These are phyloP conservation scores for Chaetothyriales sp. DNA, from an alignment of 2,329 filamentous ascomycete genomes.

Conservation along the genomic window DNA sequence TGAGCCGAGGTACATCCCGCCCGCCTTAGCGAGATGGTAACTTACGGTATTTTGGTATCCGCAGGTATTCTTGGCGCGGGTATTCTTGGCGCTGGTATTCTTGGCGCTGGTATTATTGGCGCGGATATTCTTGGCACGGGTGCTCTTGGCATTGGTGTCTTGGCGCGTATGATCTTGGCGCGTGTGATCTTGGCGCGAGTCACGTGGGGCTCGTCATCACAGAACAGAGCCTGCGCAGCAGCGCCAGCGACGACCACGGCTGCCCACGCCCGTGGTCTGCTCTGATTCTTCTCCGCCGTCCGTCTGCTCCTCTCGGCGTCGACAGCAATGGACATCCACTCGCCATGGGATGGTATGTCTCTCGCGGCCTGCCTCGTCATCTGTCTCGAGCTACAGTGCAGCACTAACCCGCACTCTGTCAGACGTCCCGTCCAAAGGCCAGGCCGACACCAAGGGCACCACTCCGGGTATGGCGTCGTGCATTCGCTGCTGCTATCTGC, in stretches of 20 bases:
- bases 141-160: not conserved
- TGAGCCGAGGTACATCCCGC: not conserved
- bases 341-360: conserved; percentile 36
- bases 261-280: not conserved
- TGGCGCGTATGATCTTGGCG: not conserved
- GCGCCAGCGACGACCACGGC: no score
- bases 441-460: conserved; percentile 14
- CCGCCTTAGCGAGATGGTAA: no score
- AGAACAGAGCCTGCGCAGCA: no score
- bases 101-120: not conserved
- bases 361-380: conserved; percentile 19
- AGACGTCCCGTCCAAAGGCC: conserved; percentile 36
- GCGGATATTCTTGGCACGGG: not conserved
- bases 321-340: conserved; percentile 14
- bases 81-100: not conserved
- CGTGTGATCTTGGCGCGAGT: not conserved
- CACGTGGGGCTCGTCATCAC: not conserved
- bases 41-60: not conserved
- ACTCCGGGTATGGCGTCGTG: conserved; percentile 7
- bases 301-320: not conserved
- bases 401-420: conserved; percentile 1
- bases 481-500: no score
- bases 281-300: not conserved
- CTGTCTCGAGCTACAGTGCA: conserved; percentile 14
- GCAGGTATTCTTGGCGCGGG: not conserved